A percentile compares a stretch with the other conserved stretches of the same genome.
These are phyloP conservation scores for Tricholoma sp. DNA, from an alignment of 768 basidiomycete genomes.

Conservation along the genomic window DNA sequence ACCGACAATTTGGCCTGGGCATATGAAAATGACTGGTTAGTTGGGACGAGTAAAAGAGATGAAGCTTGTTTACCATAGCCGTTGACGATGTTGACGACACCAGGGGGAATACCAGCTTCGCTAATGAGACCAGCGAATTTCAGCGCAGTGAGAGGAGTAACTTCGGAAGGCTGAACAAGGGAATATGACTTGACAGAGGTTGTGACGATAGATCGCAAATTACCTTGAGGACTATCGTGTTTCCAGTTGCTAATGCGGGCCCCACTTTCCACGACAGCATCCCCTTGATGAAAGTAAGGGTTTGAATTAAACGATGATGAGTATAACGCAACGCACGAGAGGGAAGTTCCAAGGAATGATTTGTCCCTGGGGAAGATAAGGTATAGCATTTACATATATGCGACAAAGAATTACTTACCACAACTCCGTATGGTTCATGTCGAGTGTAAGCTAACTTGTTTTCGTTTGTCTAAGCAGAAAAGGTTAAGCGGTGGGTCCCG, in stretches of 20 bases:
- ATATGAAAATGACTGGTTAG: slow-evolving; percentile 37
- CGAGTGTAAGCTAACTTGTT: slow-evolving; percentile 31
- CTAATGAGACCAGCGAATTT: slow-evolving; percentile 41
- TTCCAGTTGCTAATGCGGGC: slow-evolving; percentile 38
- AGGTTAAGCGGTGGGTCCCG: neutral
- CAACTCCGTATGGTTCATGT: slow-evolving; percentile 57
- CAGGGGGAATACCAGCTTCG: slow-evolving; percentile 65
- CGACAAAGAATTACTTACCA: slow-evolving; percentile 25
- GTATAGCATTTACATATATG: neutral
- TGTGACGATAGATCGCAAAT: neutral
- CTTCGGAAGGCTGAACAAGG: slow-evolving; percentile 49
- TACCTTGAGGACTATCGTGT: slow-evolving; percentile 51
- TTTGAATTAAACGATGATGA: neutral
- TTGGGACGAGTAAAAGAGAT: slow-evolving; percentile 27
- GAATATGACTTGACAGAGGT: neutral
- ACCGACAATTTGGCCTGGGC: slow-evolving; percentile 51
- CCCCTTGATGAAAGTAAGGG: slow-evolving; percentile 1
- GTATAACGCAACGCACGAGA: slow-evolving; percentile 6
- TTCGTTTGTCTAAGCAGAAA: slow-evolving; percentile 25
- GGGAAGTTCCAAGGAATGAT: slow-evolving; percentile 57
- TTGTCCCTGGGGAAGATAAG: slow-evolving; percentile 20
- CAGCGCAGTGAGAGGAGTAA: slow-evolving; percentile 58
- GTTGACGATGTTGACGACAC: slow-evolving; percentile 61
- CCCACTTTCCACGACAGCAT: slow-evolving; percentile 24
- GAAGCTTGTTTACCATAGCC: slow-evolving; percentile 37